Base-by-base conservation (phyloP, 768 basidiomycete species). In the Lanmaoa pseudosensibilis region DNA sequence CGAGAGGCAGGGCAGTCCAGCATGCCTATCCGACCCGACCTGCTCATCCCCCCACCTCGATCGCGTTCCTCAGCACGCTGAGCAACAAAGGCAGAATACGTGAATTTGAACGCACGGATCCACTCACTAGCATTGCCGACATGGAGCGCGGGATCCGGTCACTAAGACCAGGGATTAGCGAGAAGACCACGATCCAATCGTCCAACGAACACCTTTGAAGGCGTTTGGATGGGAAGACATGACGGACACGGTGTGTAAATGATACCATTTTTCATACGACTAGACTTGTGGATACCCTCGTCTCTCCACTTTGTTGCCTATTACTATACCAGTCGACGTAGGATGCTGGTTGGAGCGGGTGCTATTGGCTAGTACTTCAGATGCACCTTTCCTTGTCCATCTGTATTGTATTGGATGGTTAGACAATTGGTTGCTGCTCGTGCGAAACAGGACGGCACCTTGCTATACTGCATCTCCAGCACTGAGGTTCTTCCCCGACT, bases 1-100 rank as follows among this genome's bases (percentile, higher is more conserved):
- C 69, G 0, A 62, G 52, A 45, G 76, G 75, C 8, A 50, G 57
- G 10, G 67, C 68, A 13, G 65, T 65, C 50, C 21, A 52, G 4
- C 19, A 53, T 27, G 23, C 50, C 0, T 54, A 52, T 2, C 34
- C 44, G 34, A 49, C 50, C 0, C 39, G 18, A 15, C n/a, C 18
- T 12, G 5, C 4, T 16, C 19, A 2, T 27, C 4, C 27, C 27
- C 27, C 27, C 16, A 39, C 36, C n/a, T 52, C 54, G 36, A 25
- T 67, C 27, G 19, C 38, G 21, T 66, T 66, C 46, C 23, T 25
- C 7, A 34, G 36, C 13, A 19, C n/a, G 13, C 8, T 23, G 36
- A 40, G 12, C 21, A 54, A 27, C 6, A 46, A 38, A 9, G 21
- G 40, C 9, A 4, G 25, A 0, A 5, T 23, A 13, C 3, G 8